Base-by-base conservation (phyloP, 768 basidiomycete genomes). In the Hericium coralloides region DNA sequence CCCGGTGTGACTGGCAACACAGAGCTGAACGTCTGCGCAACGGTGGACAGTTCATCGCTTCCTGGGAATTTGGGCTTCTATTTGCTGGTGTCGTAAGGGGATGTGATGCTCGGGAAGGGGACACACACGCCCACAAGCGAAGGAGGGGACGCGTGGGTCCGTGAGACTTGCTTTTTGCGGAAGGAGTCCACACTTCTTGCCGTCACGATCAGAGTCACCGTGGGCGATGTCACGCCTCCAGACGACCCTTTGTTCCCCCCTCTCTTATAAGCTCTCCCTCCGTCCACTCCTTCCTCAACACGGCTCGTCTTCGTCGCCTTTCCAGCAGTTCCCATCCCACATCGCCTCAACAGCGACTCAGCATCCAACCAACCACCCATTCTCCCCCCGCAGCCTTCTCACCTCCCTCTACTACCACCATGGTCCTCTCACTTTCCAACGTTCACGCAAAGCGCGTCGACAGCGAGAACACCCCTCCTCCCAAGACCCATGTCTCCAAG, bases 351-450 rank as follows among this genome's bases (percentile, higher is more conserved):
- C 31, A 31, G 31, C 31, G 43, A 45, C 43, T 45, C 43, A 45
- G 43, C 43, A 45, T 45, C 43, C 15, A 10, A 12, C 26, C 26
- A 26, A 39, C 12, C 52, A 52, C 18, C 52, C 6, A n/a, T 36
- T 38, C 38, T 43, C 53, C 22, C 15, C 20, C 12, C 52, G 26
- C 12, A n/a, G 41, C 39, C 12, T 22, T n/a, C 26, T 22, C 39
- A 36, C 0, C 39, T 23, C 18, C n/a, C 7, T 10, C 38, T 2
- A 38, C 53, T 9, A 4, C 39, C 12, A 53, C 23, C 38, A 54
- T 54, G 53, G 53, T 54, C 31, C 53, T 54, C 20, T 26, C 20
- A 45, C 14, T 23, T 15, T 54, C 53, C 39, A 54, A 54, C 53
- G 25, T 47, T 12, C 53, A 47, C 39, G 18, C 20, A 7, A 54